phyloP scores from a whole-genome alignment of 345 rosid species.

The Populus deltoides region DNA sequence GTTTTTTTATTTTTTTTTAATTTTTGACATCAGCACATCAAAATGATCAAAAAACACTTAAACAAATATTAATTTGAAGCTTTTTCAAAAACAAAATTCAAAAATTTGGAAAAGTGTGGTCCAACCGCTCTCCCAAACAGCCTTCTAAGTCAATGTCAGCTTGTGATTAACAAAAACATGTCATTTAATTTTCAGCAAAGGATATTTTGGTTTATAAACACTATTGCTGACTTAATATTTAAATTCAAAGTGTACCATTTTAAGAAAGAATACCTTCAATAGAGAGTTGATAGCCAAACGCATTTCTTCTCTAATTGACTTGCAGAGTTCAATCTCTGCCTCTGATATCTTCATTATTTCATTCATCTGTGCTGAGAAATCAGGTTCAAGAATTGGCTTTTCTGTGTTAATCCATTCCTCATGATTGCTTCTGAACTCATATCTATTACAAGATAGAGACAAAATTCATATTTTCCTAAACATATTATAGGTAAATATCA shows the following conservation, averaged over 20 bases:
- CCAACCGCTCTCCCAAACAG: too few relatives aligned
- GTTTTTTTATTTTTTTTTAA: too few relatives aligned
- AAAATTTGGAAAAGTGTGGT: too few relatives aligned
- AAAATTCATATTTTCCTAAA: background rate
- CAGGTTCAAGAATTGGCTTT: slow-evolving; percentile 68
- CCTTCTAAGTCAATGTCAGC: background rate
- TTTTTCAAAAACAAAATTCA: too few relatives aligned
- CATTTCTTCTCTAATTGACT: slow-evolving; percentile 63
- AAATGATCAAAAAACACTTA: too few relatives aligned
- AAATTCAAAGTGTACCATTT: background rate
- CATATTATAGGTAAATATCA: background rate
- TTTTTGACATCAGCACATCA: too few relatives aligned
- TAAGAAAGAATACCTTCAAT: slow-evolving; percentile 60
- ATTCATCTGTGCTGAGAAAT: slow-evolving; percentile 43
- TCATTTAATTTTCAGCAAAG: background rate
- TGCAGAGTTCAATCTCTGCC: slow-evolving; percentile 60
- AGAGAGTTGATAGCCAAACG: slow-evolving; percentile 67
- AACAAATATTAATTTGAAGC: too few relatives aligned
- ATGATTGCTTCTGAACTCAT: slow-evolving; percentile 66
- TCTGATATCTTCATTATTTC: slow-evolving; percentile 43
- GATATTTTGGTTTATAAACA: background rate
- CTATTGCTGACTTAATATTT: background rate
- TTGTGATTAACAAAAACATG: background rate
- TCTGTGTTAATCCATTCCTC: slow-evolving; percentile 66
- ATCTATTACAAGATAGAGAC: slow-evolving; percentile 44